Percentiles rank a stretch among this genome's conserved stretches.
Conservation (phyloP, 2,329 filamentous ascomycete species). For the Neofusicoccum sp. region DNA sequence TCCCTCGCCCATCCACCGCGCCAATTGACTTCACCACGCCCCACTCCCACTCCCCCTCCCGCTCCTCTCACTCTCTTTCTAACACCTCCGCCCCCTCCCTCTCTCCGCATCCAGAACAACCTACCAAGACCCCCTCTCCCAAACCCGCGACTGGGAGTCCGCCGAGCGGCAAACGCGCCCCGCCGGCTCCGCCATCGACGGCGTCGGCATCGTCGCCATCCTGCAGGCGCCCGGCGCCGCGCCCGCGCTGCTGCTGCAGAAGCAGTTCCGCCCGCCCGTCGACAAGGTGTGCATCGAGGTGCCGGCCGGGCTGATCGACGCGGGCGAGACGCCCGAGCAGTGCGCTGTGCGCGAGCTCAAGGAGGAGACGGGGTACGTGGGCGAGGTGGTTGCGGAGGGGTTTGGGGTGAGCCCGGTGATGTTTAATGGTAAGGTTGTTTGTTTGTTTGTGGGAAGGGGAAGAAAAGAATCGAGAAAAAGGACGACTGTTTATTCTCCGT, state of each 20-base stretch:
- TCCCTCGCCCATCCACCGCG: background rate
- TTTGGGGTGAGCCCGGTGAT: conserved; percentile 41
- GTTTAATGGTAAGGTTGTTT: conserved; percentile 40
- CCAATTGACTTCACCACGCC: background rate
- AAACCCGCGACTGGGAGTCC: conserved; percentile 66
- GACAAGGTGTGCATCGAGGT: conserved; percentile 62
- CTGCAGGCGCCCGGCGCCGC: conserved; percentile 43
- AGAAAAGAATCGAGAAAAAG: background rate
- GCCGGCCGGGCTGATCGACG: conserved; percentile 61
- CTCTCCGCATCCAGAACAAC: conserved; percentile 31
- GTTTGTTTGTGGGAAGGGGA: background rate
- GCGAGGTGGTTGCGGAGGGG: conserved; percentile 35
- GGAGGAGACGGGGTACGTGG: conserved; percentile 65
- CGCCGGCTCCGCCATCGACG: conserved; percentile 61
- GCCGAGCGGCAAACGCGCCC: conserved; percentile 69
- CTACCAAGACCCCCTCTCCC: conserved; percentile 63
- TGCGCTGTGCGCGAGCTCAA: conserved; percentile 61
- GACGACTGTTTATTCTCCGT: background rate
- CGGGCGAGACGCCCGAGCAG: conserved; percentile 56
- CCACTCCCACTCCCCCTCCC: background rate
- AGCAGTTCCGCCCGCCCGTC: conserved; percentile 61
- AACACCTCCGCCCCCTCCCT: background rate
- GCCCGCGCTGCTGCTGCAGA: conserved; percentile 40
- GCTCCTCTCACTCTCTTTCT: background rate
- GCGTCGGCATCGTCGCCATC: conserved; percentile 71